Evolutionary conservation across 1,284 basidiomycete species (phyloP).

Genomic region (Phylloboletellus chloephorus): DNA sequence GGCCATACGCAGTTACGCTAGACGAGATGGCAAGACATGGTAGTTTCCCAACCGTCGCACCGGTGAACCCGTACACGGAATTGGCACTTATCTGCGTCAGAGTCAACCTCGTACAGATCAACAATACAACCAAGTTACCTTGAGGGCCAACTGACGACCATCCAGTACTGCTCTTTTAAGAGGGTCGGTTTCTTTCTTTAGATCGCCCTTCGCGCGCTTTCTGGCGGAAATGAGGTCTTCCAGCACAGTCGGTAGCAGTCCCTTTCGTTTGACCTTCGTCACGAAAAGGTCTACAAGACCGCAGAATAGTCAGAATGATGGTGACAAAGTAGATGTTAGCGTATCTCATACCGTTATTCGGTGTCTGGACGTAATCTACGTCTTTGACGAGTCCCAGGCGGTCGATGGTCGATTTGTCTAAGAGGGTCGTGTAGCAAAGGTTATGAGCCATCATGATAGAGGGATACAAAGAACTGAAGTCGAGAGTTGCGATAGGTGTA

Average conservation of each 20-base stretch:
- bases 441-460: slow-evolving; percentile 99
- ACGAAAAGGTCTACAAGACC: slow-evolving; percentile 71
- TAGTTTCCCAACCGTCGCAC: slow-evolving; percentile 90
- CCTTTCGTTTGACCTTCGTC: slow-evolving; percentile 69
- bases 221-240: slow-evolving; percentile 89
- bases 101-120: background rate
- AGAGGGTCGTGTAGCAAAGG: slow-evolving; percentile 89
- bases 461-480: slow-evolving; percentile 95
- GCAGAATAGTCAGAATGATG: background rate
- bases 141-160: slow-evolving; percentile 89
- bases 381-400: slow-evolving; percentile 73
- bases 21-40: slow-evolving; percentile 93
- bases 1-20: slow-evolving; percentile 88
- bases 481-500: slow-evolving; percentile 89
- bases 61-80: slow-evolving; percentile 96
- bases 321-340: background rate
- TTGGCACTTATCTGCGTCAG: slow-evolving; percentile 82
- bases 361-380: slow-evolving; percentile 86
- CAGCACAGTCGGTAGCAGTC: slow-evolving; percentile 83
- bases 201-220: slow-evolving; percentile 87
- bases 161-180: slow-evolving; percentile 94
- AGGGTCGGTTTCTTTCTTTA: slow-evolving; percentile 93
- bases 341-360: slow-evolving; percentile 72
- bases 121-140: slow-evolving; percentile 44
- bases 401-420: slow-evolving; percentile 76